These are phyloP conservation scores for Trypanosomatidae sp. DNA, from an alignment of 208 protist species.

Conservation along the genomic window DNA sequence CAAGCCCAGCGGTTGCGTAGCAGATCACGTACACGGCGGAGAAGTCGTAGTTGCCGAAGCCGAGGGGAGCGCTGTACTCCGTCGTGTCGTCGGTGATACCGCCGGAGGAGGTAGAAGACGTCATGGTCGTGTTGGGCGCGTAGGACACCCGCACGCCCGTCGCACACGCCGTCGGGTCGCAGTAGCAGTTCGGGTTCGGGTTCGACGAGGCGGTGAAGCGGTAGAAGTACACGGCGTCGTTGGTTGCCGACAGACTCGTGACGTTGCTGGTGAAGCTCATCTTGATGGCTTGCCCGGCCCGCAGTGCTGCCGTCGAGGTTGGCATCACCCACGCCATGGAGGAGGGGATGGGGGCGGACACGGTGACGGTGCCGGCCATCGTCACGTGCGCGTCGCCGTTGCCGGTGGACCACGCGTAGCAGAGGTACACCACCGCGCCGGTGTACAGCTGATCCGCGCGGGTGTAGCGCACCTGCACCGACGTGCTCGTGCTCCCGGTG, in stretches of 20 bases:
- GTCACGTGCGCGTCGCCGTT: constrained; percentile 36
- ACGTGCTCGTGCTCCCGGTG: constrained; percentile 19
- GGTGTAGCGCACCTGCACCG: constrained; percentile 35
- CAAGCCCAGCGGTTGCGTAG: constrained; percentile 43
- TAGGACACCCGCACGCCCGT: constrained; percentile 38
- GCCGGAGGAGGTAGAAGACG: constrained; percentile 16
- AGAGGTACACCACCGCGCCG: constrained; percentile 60
- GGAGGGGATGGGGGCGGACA: constrained; percentile 46
- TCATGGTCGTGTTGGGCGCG: constrained; percentile 16
- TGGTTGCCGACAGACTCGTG: constrained; percentile 28
- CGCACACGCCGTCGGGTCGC: constrained; percentile 57
- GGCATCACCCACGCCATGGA: constrained; percentile 28
- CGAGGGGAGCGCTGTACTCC: constrained; percentile 40
- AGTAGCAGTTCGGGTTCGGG: constrained; percentile 72
- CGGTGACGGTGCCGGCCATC: constrained; percentile 51
- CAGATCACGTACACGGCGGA: constrained; percentile 76
- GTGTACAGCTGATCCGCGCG: constrained; percentile 38
- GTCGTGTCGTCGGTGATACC: constrained; percentile 25
- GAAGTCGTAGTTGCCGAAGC: constrained; percentile 82
- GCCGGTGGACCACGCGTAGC: constrained; percentile 63
- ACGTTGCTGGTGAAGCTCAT: constrained; percentile 49
- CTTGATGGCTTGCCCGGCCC: constrained; percentile 42
- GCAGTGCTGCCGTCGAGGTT: constrained; percentile 25
- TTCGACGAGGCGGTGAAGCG: constrained; percentile 39
- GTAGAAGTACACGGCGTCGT: constrained; percentile 82